These are phyloP conservation scores for Combretum micranthum DNA, from an alignment of 345 rosid genomes.

Conservation along the genomic window DNA sequence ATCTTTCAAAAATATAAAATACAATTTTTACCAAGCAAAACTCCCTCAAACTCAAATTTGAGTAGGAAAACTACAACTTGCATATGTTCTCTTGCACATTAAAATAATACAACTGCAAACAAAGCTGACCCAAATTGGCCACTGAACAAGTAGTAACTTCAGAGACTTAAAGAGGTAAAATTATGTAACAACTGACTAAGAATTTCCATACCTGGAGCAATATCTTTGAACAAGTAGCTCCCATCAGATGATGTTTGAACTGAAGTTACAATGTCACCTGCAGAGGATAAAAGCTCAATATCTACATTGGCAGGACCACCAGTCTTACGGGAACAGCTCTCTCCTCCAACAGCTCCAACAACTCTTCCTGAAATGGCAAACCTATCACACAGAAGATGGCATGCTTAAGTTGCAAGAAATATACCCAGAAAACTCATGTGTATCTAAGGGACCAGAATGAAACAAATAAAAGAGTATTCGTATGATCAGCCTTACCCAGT, in stretches of 20 bases:
- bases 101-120: too few species aligned
- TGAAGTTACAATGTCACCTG: constrained; percentile 57
- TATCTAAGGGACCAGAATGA: constrained; percentile 5
- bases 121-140: too few species aligned
- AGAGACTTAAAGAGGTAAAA: background rate
- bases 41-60: too few species aligned
- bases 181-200: background rate
- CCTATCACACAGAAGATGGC: constrained; percentile 29
- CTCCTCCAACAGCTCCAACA: constrained; percentile 89
- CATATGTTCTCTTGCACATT: too few species aligned
- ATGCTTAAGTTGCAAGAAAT: background rate
- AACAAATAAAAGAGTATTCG: constrained; percentile 8
- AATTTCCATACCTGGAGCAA: constrained; percentile 60
- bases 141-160: too few species aligned
- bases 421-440: constrained; percentile 8
- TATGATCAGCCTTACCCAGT: constrained; percentile 59
- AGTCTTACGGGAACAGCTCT: constrained; percentile 63
- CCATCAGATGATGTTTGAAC: constrained; percentile 65
- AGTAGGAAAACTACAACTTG: too few species aligned
- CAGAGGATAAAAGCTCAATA: constrained; percentile 64
- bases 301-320: constrained; percentile 83
- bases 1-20: too few species aligned
- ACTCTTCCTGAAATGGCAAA: constrained; percentile 80
- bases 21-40: too few species aligned
- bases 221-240: constrained; percentile 63